phyloP scores from a whole-genome alignment of 768 basidiomycete species.

The Psilocybe azurescens region DNA sequence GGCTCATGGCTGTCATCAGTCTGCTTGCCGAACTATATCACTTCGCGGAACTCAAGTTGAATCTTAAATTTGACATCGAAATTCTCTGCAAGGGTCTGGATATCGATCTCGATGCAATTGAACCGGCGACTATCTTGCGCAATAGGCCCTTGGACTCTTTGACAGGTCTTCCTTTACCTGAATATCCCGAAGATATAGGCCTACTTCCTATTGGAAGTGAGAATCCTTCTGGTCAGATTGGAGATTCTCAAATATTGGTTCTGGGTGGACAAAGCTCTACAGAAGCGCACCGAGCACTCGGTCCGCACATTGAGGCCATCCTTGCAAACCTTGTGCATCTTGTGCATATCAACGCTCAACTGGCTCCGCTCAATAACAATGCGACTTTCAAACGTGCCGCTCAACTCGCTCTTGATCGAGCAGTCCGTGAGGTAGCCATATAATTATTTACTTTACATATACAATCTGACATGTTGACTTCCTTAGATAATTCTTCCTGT shows the following conservation, averaged over 20 bases:
- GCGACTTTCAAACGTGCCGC: slow-evolving; percentile 90
- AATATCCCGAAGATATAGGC: slow-evolving; percentile 83
- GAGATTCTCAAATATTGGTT: slow-evolving; percentile 66
- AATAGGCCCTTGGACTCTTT: slow-evolving; percentile 72
- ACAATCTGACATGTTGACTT: not conserved
- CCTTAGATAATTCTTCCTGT: slow-evolving; percentile 92
- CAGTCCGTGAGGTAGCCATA: slow-evolving; percentile 83
- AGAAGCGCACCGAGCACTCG: slow-evolving; percentile 71
- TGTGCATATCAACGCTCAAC: slow-evolving; percentile 79
- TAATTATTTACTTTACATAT: slow-evolving; percentile 5
- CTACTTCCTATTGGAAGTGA: slow-evolving; percentile 79
- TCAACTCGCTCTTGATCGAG: slow-evolving; percentile 88
- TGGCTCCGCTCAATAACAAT: slow-evolving; percentile 76
- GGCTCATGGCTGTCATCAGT: slow-evolving; percentile 95
- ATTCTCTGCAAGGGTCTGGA: slow-evolving; percentile 92
- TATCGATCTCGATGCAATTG: slow-evolving; percentile 83
- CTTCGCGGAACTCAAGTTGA: slow-evolving; percentile 93
- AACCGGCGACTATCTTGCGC: slow-evolving; percentile 83
- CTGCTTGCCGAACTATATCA: slow-evolving; percentile 96
- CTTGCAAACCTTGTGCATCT: slow-evolving; percentile 70
- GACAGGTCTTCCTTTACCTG: slow-evolving; percentile 68
- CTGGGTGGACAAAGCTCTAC: slow-evolving; percentile 64
- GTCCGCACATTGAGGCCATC: slow-evolving; percentile 83
- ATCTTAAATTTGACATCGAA: slow-evolving; percentile 98
- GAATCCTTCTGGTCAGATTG: slow-evolving; percentile 52